Percentiles rank a stretch among this genome's conserved stretches.
phyloP scores from a whole-genome alignment of 1,284 basidiomycete genomes.

The Inonotus hispidus region DNA sequence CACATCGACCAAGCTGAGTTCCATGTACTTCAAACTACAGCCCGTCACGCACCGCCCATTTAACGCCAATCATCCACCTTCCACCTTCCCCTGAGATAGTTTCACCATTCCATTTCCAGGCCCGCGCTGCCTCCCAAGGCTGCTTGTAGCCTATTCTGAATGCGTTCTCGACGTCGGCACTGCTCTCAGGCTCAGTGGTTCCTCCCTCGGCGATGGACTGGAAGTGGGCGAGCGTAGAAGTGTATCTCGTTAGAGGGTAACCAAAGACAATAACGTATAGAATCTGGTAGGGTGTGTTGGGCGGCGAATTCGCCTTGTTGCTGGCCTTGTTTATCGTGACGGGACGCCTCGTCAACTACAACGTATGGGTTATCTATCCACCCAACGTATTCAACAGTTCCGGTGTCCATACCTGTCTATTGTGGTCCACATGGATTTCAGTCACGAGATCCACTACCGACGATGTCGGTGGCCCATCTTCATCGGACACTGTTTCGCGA shows the following conservation, averaged over 20 bases:
- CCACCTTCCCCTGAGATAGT: conserved; percentile 46
- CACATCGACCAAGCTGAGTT: neutral
- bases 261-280: conserved; percentile 69
- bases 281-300: conserved; percentile 29
- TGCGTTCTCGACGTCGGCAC: conserved; percentile 60
- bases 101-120: conserved; percentile 75
- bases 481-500: conserved; percentile 56
- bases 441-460: conserved; percentile 69
- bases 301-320: conserved; percentile 27
- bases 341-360: conserved; percentile 26
- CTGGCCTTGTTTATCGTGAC: conserved; percentile 29
- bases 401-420: conserved; percentile 34
- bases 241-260: conserved; percentile 69
- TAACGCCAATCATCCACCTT: conserved; percentile 75
- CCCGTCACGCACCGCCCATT: conserved; percentile 60
- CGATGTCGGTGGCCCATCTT: conserved; percentile 66
- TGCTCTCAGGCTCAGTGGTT: conserved; percentile 58
- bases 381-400: conserved; percentile 21
- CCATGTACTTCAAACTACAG: neutral
- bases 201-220: conserved; percentile 48
- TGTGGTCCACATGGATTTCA: conserved; percentile 41
- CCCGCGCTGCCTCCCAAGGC: conserved; percentile 64
- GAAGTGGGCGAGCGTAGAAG: conserved; percentile 64
- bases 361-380: neutral
- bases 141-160: conserved; percentile 68